Evolutionary conservation across 2,329 filamentous ascomycete species (phyloP).

Genomic region (Sclerotinia subarctica): DNA sequence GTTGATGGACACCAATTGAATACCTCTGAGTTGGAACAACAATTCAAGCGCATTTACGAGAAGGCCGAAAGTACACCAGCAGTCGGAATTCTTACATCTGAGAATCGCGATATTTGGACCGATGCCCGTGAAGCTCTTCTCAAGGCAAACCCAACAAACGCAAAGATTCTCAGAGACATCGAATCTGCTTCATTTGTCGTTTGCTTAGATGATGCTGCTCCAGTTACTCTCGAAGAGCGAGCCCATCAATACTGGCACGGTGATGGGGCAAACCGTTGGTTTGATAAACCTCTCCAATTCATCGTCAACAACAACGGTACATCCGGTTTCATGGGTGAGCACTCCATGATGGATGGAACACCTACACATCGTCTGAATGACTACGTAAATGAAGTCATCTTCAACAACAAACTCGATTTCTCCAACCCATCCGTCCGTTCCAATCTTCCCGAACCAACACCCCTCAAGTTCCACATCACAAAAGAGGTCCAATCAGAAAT

Average conservation of each 20-base stretch:
- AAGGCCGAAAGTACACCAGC: conserved; percentile 68
- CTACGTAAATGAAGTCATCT: conserved; percentile 86
- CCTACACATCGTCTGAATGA: conserved; percentile 96
- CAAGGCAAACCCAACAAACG: conserved; percentile 74
- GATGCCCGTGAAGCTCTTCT: conserved; percentile 76
- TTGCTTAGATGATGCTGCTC: conserved; percentile 87
- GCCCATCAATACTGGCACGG: conserved; percentile 98
- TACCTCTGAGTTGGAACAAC: conserved; percentile 81
- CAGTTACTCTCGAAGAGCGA: conserved; percentile 92
- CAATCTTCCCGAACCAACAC: conserved; percentile 74
- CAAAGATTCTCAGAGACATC: conserved; percentile 71
- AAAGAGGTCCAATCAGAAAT: conserved; percentile 74
- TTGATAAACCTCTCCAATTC: conserved; percentile 96
- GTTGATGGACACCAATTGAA: conserved; percentile 81
- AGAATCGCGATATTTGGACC: conserved; percentile 92
- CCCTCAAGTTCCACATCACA: conserved; percentile 75
- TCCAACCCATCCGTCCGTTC: conserved; percentile 74
- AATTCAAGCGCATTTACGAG: conserved; percentile 83
- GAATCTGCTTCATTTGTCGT: conserved; percentile 88
- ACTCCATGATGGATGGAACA: conserved; percentile 99
- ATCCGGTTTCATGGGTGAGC: conserved; percentile 95
- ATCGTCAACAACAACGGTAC: conserved; percentile 98
- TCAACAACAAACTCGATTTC: conserved; percentile 91
- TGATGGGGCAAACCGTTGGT: conserved; percentile 94
- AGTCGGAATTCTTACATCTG: conserved; percentile 80